These are phyloP conservation scores for Lepraria neglecta DNA, from an alignment of 495 filamentous ascomycete species.

Conservation along the genomic window DNA sequence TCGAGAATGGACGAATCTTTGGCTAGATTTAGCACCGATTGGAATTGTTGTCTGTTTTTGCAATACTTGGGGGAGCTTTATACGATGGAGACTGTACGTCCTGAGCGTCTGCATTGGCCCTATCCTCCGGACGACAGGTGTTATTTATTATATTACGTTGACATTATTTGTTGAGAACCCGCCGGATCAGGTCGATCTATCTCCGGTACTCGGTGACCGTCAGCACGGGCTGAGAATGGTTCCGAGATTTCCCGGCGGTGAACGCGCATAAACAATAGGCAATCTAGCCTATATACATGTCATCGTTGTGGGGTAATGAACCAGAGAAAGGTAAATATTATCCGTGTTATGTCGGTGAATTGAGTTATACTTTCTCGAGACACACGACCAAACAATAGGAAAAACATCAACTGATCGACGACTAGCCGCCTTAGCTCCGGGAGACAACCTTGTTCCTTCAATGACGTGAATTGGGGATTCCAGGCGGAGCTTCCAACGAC, in stretches of 20 bases:
- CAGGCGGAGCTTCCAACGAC: neutral
- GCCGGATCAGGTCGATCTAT: no score
- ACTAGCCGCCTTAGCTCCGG: constrained; percentile 6
- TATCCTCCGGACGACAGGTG: neutral
- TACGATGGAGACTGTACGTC: neutral
- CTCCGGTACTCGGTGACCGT: constrained; percentile 5
- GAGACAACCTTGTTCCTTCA: constrained; percentile 4
- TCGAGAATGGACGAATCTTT: constrained; percentile 1
- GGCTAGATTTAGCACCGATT: neutral
- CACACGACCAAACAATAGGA: neutral
- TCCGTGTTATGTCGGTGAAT: neutral
- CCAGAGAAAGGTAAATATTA: neutral
- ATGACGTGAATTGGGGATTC: constrained; percentile 3
- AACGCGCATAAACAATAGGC: neutral
- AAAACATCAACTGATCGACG: neutral
- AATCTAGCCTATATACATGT: neutral
- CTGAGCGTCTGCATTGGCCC: constrained; percentile 15
- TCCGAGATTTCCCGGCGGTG: neutral
- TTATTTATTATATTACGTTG: neutral
- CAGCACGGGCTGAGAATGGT: neutral
- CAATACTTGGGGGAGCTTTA: neutral
- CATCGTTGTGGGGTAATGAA: neutral
- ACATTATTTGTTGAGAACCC: no score
- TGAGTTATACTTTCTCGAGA: neutral
- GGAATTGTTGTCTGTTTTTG: neutral